phyloP scores from a whole-genome alignment of 331 rosid species.

The Telfairia occidentalis region DNA sequence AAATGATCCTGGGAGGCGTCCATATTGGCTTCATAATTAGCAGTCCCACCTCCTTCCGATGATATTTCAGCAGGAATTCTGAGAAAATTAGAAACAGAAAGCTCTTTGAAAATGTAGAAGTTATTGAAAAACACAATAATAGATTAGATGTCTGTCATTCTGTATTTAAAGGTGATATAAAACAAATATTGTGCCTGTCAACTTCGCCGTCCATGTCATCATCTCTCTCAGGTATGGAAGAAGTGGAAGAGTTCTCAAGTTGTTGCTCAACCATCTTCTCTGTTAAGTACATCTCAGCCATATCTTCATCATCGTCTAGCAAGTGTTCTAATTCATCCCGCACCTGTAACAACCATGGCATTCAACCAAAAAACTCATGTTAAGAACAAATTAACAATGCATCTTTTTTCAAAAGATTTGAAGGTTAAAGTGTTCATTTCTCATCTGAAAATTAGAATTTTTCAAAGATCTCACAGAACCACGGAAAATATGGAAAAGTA shows the following conservation, averaged over 20 bases:
- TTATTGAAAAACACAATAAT: background rate
- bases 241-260: slow-evolving; percentile 46
- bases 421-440: background rate
- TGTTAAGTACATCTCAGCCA: slow-evolving; percentile 96
- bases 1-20: slow-evolving; percentile 23
- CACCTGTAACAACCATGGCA: slow-evolving; percentile 29
- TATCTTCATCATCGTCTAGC: slow-evolving; percentile 85
- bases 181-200: slow-evolving; percentile 23
- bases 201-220: slow-evolving; percentile 29
- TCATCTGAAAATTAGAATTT: background rate
- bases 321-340: slow-evolving; percentile 92
- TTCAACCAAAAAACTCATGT: background rate
- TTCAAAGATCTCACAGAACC: background rate
- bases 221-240: slow-evolving; percentile 36
- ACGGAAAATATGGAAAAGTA: background rate
- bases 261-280: slow-evolving; percentile 58
- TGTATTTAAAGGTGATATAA: background rate
- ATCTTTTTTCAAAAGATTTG: background rate
- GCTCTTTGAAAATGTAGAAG: background rate
- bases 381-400: too few relatives aligned
- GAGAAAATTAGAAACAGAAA: background rate
- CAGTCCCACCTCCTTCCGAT: slow-evolving; percentile 22
- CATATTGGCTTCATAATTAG: slow-evolving; percentile 21
- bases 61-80: slow-evolving; percentile 32
- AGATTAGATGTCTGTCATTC: background rate